Evolutionary conservation across 805 yeast species (phyloP).

Genomic region (Metschnikowia noctiluminum): DNA sequence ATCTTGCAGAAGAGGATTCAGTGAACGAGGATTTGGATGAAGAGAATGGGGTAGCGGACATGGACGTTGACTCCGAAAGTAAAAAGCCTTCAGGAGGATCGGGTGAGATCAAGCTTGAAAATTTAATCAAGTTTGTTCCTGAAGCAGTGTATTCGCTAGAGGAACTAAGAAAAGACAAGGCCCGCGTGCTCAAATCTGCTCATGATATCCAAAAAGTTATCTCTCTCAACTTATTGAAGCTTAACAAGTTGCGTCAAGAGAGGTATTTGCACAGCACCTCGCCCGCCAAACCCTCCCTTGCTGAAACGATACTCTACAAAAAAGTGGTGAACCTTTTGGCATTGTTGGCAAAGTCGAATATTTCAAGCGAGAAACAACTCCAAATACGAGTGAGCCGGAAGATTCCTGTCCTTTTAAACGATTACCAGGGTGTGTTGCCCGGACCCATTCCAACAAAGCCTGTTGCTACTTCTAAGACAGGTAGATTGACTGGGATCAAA

Average conservation of each 20-base stretch:
- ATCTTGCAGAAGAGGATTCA: not conserved
- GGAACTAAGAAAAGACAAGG: constrained; percentile 24
- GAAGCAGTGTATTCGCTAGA: constrained; percentile 24
- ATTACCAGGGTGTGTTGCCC: constrained; percentile 78
- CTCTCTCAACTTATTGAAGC: constrained; percentile 28
- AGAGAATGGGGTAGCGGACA: not conserved
- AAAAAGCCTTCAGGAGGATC: not conserved
- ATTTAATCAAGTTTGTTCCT: constrained; percentile 37
- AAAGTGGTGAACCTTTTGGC: constrained; percentile 29
- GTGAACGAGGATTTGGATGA: not conserved
- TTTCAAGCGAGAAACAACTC: constrained; percentile 24
- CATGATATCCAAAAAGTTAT: constrained; percentile 33
- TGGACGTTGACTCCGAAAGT: constrained; percentile 1
- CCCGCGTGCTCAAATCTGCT: constrained; percentile 25
- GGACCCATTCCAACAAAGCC: constrained; percentile 39
- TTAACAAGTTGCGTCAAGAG: constrained; percentile 41
- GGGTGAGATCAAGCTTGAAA: constrained; percentile 26
- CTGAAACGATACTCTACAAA: constrained; percentile 29
- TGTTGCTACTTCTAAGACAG: constrained; percentile 15
- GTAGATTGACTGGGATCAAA: constrained; percentile 37
- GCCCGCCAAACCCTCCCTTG: constrained; percentile 23
- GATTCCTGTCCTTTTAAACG: constrained; percentile 69
- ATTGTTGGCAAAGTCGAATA: constrained; percentile 30
- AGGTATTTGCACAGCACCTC: constrained; percentile 31
- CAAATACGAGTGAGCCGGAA: constrained; percentile 33